Percentiles rank a stretch among this genome's conserved stretches.
phyloP scores from a whole-genome alignment of 306 rosid species.

The Crataegus laevigata region DNA sequence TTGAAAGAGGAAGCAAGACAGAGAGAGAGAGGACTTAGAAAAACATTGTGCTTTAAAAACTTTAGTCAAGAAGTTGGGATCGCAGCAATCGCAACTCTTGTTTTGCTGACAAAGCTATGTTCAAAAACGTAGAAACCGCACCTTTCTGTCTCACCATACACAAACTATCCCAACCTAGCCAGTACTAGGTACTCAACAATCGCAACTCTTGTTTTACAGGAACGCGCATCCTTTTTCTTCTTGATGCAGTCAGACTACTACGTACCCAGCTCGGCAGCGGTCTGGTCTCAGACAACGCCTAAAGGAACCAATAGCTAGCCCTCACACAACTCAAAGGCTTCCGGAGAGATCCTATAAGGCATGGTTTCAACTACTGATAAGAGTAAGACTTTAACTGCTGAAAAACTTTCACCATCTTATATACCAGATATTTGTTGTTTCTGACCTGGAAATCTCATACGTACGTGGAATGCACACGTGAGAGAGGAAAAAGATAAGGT shows the following conservation, averaged over 20 bases:
- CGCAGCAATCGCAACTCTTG: neutral
- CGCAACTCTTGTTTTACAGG: no score
- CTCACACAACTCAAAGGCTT: neutral
- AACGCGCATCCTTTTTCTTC: neutral
- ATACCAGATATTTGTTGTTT: neutral
- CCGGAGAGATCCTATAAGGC: neutral
- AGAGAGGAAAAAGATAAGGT: neutral
- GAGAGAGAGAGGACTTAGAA: neutral
- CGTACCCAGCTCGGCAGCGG: neutral
- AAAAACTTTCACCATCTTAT: neutral
- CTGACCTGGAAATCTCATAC: neutral
- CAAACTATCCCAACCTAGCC: no score
- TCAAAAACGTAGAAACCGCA: neutral
- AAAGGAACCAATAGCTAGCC: neutral
- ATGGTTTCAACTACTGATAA: no score
- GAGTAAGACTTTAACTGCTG: neutral
- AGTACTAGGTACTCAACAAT: no score
- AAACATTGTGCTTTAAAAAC: no score
- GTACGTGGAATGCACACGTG: neutral
- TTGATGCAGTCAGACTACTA: neutral
- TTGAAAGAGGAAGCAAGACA: no score
- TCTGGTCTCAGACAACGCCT: neutral
- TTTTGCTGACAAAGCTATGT: neutral
- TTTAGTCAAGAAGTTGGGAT: neutral
- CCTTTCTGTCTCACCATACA: no score